phyloP scores from a whole-genome alignment of 495 filamentous ascomycete species.

The Halenospora varia region DNA sequence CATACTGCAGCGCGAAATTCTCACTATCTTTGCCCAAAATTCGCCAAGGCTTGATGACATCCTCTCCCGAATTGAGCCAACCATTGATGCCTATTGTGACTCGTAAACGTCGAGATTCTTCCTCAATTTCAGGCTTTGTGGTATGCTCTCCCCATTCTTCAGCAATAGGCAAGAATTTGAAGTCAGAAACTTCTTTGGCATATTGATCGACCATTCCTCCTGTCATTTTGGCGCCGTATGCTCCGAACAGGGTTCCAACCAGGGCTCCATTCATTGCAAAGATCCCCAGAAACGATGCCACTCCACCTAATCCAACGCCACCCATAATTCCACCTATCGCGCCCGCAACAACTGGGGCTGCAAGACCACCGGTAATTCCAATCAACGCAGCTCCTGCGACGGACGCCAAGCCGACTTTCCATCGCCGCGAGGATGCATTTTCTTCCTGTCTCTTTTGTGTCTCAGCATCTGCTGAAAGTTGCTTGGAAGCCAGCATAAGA shows the following conservation, averaged over 20 bases:
- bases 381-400: conserved; percentile 69
- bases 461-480: conserved; percentile 64
- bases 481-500: conserved; percentile 65
- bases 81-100: conserved; percentile 82
- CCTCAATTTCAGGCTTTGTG: conserved; percentile 36
- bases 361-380: conserved; percentile 70
- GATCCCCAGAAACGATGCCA: conserved; percentile 68
- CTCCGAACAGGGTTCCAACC: conserved; percentile 82
- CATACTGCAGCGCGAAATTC: conserved; percentile 80
- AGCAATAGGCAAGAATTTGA: conserved; percentile 76
- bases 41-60: conserved; percentile 71
- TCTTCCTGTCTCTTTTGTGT: conserved; percentile 63
- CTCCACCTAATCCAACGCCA: conserved; percentile 68
- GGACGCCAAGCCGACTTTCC: conserved; percentile 74
- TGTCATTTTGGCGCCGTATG: conserved; percentile 83
- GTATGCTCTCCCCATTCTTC: conserved; percentile 35
- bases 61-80: conserved; percentile 68
- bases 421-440: conserved; percentile 57
- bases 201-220: conserved; percentile 84
- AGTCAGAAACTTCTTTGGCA: conserved; percentile 83
- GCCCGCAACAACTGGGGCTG: conserved; percentile 76
- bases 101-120: conserved; percentile 58
- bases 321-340: conserved; percentile 81
- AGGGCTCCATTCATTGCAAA: conserved; percentile 71
- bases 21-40: conserved; percentile 66